Evolutionary conservation across 331 rosid genomes (phyloP), one percentile per base, ranked within the genome.

Genomic region (Erythrophleum ivorense): DNA sequence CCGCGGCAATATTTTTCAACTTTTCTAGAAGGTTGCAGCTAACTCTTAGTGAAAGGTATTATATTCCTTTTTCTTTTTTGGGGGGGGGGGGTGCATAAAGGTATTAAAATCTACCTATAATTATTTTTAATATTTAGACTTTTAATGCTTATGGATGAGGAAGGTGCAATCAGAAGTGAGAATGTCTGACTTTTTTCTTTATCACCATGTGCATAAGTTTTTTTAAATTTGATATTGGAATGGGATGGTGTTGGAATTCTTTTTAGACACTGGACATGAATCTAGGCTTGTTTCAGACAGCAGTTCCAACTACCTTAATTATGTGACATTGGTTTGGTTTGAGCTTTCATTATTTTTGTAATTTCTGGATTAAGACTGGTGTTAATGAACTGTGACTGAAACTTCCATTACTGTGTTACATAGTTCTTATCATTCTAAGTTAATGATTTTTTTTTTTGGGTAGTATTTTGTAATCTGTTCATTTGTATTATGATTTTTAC

Each of bases 351-450:
- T 24, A 46, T 4, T 45, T 70, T 45, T 45, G 21, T 45, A 45
- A 70, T 57, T 65, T 46, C 79, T 73, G 72, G 65, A 50, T 16
- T 45, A 75, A 12, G 43, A 13, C 81, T 53, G 65, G 45, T 53
- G 33, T 78, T 62, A 24, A 48, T 19, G 54, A 70, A 33, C 31
- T 54, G 79, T 74, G 76, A 46, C 71, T 31, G 65, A 70, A 70
- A 58, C 13, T 19, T 58, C 21, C 46, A 6, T 70, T 69, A 19
- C n/a, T 69, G 6, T 21, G 18, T 40, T 68, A 43, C 15, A 24
- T 73, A 43, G 75, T 34, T 78, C 69, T 62, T 54, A 70, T 63
- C 71, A 76, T 77, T 77, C 6, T 57, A 12, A 45, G 15, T 8
- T 76, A 33, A 78, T 60, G 6, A 60, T 11, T 40, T 57, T 66